Percentiles rank a stretch among this genome's conserved stretches.
phyloP scores from a whole-genome alignment of 208 protist genomes.

The Phytomonas serpens region DNA sequence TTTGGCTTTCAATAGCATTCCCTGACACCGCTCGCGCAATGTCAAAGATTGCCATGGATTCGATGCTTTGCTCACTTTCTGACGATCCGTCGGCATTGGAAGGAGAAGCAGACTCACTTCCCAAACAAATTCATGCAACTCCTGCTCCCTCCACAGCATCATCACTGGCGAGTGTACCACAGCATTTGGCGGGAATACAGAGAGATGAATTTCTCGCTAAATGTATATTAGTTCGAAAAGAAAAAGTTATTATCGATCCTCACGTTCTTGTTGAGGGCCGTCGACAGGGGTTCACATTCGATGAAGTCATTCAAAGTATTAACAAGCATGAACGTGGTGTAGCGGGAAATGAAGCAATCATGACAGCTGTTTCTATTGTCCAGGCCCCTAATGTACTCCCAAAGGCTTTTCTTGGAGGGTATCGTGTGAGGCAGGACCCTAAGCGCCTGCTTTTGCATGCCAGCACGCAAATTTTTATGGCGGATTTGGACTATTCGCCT shows the following conservation, averaged over 20 bases:
- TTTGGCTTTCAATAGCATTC: constrained; percentile 45
- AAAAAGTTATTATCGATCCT: constrained; percentile 31
- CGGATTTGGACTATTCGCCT: constrained; percentile 53
- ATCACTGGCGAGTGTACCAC: constrained; percentile 23
- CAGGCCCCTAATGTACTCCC: neutral
- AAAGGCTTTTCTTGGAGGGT: constrained; percentile 92
- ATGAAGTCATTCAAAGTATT: constrained; percentile 43
- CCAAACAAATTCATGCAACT: neutral
- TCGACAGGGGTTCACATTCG: constrained; percentile 47
- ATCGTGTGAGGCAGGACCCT: constrained; percentile 63
- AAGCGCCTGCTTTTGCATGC: constrained; percentile 84
- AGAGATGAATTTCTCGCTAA: constrained; percentile 34
- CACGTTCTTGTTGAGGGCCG: constrained; percentile 44
- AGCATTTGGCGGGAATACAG: constrained; percentile 36
- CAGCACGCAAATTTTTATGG: constrained; percentile 81
- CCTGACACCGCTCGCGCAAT: neutral
- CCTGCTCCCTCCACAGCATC: neutral
- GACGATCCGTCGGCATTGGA: neutral
- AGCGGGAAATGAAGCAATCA: constrained; percentile 5
- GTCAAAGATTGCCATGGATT: neutral
- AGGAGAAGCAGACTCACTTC: constrained; percentile 9
- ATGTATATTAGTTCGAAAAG: constrained; percentile 42
- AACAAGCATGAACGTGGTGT: constrained; percentile 15
- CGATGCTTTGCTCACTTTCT: neutral
- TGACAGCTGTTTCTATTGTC: constrained; percentile 17